A percentile compares a stretch with the other conserved stretches of the same genome.
Conservation (phyloP, 306 rosid species). For the Cucumis melo region DNA sequence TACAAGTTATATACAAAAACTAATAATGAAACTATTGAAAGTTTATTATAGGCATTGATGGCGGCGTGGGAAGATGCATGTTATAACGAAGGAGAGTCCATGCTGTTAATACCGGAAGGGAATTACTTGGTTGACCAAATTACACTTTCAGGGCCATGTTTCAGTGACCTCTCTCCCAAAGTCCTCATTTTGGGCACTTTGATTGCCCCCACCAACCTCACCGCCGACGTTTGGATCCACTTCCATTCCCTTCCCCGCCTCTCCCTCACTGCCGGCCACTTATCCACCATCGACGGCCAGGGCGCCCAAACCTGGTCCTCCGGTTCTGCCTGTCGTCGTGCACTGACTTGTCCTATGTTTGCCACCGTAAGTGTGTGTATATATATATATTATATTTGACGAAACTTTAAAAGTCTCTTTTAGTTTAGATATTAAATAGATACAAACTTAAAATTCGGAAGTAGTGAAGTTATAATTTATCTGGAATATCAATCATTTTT, state of each 20-base stretch:
- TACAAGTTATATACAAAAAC: too few relatives aligned
- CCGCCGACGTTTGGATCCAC: neutral
- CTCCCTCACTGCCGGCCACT: neutral
- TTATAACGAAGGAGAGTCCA: neutral
- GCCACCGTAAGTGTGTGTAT: neutral
- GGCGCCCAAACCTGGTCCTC: neutral
- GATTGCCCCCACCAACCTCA: neutral
- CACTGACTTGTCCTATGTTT: neutral
- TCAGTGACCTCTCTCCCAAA: neutral
- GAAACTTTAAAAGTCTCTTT: too few relatives aligned
- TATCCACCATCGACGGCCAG: neutral
- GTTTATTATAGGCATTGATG: neutral
- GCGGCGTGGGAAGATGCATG: slow-evolving; percentile 3
- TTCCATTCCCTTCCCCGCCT: neutral
- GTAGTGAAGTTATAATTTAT: too few relatives aligned
- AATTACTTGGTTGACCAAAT: neutral
- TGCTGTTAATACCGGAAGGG: neutral
- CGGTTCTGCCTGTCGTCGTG: neutral
- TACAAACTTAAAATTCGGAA: too few relatives aligned
- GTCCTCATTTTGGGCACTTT: slow-evolving; percentile 3
- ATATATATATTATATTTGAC: too few relatives aligned
- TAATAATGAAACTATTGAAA: too few relatives aligned
- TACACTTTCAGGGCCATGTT: slow-evolving; percentile 2
- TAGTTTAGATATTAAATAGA: too few relatives aligned
- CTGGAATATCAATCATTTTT: too few relatives aligned